Conservation (phyloP, 1,284 basidiomycete genomes). For the Anthracocystis panici-leucophaei region DNA sequence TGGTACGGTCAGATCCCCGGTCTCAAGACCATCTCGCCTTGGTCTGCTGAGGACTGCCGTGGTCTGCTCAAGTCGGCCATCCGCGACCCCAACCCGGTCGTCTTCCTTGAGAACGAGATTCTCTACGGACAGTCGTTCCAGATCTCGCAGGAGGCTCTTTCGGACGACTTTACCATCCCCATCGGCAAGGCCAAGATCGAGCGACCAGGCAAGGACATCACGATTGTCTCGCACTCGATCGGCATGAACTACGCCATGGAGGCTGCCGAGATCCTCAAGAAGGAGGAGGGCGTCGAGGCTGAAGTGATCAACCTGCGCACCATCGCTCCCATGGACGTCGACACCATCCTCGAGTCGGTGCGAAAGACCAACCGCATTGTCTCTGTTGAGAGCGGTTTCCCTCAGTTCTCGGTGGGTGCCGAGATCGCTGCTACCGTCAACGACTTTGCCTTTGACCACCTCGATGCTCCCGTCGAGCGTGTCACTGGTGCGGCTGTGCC, state of each 20-base stretch:
- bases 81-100: constrained; percentile 96
- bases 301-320: constrained; percentile 98
- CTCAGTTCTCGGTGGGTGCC: constrained; percentile 95
- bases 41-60: constrained; percentile 97
- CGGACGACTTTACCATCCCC: constrained; percentile 88
- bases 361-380: constrained; percentile 98
- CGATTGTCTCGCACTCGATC: constrained; percentile 85
- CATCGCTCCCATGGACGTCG: constrained; percentile 95
- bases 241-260: constrained; percentile 72
- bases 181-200: constrained; percentile 99
- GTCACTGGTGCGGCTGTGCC: constrained; percentile 85
- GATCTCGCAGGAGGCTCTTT: constrained; percentile 92
- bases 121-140: constrained; percentile 97
- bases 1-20: constrained; percentile 97
- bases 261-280: constrained; percentile 84
- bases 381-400: constrained; percentile 98
- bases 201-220: constrained; percentile 90
- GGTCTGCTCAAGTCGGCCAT: constrained; percentile 97
- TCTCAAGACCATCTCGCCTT: constrained; percentile 96
- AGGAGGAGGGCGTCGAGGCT: constrained; percentile 92
- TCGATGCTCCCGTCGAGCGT: constrained; percentile 94
- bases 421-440: constrained; percentile 87
- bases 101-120: constrained; percentile 99
- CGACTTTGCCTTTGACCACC: constrained; percentile 76
- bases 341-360: constrained; percentile 92